A percentile compares a stretch with the other conserved stretches of the same genome.
Evolutionary conservation across 2,329 filamentous ascomycete species (phyloP).

Genomic region (Ophiostoma piceae): DNA sequence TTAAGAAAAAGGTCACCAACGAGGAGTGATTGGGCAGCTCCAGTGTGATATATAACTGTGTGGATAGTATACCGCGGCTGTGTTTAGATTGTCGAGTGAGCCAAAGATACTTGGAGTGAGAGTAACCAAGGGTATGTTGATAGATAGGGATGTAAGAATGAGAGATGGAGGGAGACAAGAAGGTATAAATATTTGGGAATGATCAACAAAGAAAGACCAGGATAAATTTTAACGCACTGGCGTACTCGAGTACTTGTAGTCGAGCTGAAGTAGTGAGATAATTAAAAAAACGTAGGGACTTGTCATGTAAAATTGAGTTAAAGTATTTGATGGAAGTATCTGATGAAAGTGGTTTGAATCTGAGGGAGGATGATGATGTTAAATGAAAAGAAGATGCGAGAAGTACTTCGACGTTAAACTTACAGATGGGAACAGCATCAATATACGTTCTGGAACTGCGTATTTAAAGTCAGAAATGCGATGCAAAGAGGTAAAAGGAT

Average conservation of each 20-base stretch:
- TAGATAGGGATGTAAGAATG: neutral
- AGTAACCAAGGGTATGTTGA: neutral
- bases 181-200: neutral
- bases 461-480: neutral
- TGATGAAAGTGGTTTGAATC: neutral
- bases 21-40: neutral
- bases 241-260: neutral
- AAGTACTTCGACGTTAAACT: neutral
- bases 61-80: conserved; percentile 13
- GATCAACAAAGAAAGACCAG: neutral
- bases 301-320: neutral
- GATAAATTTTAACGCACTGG: neutral
- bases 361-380: neutral
- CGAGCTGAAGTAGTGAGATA: neutral
- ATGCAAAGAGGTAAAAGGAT: neutral
- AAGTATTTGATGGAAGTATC: neutral
- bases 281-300: neutral
- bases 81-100: conserved; percentile 4
- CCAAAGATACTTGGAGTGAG: neutral
- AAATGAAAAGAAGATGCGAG: neutral
- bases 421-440: neutral
- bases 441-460: neutral
- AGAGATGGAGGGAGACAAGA: neutral
- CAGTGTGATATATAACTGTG: conserved; percentile 7
- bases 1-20: neutral